Percentiles rank a stretch among this genome's conserved stretches.
Evolutionary conservation across 352 stramenopile genomes (phyloP).

Genomic region (Globisporangium iwayamae): DNA sequence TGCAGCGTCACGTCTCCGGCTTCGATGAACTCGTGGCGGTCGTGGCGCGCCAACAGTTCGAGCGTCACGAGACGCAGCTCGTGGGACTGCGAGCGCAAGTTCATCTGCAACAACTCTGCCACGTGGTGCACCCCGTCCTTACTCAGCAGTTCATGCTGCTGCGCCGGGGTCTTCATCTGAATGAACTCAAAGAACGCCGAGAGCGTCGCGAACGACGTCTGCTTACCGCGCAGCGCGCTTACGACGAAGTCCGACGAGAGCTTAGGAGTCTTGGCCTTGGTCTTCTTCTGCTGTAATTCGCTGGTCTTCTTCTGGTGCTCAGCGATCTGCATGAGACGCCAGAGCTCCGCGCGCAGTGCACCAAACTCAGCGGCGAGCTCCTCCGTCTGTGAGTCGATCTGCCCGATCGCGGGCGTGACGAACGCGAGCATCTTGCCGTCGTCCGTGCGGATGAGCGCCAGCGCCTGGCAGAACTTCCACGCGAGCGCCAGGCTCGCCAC

Average conservation of each 20-base stretch:
- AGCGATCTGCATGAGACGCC: conserved; percentile 65
- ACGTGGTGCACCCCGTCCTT: conserved; percentile 29
- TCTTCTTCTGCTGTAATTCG: conserved; percentile 1
- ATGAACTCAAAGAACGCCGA: conserved; percentile 57
- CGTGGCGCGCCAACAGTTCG: conserved; percentile 55
- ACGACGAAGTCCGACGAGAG: conserved; percentile 26
- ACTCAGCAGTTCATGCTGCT: conserved; percentile 46
- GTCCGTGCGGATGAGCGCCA: conserved; percentile 46
- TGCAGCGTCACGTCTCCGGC: conserved; percentile 33
- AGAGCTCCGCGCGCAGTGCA: conserved; percentile 55
- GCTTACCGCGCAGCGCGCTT: conserved; percentile 35
- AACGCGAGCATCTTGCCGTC: conserved; percentile 40
- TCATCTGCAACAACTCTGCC: conserved; percentile 39
- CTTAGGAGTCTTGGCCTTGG: conserved; percentile 3
- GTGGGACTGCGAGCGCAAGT: conserved; percentile 67
- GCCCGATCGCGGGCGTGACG: conserved; percentile 32
- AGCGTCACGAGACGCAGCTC: conserved; percentile 65
- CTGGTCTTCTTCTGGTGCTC: conserved; percentile 25
- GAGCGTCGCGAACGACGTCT: conserved; percentile 54
- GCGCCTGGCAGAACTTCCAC: conserved; percentile 70
- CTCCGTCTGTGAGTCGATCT: conserved; percentile 25
- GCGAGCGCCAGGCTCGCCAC: conserved; percentile 33
- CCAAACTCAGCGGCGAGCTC: conserved; percentile 15
- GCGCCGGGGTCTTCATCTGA: conserved; percentile 49
- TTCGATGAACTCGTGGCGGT: conserved; percentile 51